Base-by-base conservation (phyloP, 345 rosid species). In the Lumnitzera racemosa region DNA sequence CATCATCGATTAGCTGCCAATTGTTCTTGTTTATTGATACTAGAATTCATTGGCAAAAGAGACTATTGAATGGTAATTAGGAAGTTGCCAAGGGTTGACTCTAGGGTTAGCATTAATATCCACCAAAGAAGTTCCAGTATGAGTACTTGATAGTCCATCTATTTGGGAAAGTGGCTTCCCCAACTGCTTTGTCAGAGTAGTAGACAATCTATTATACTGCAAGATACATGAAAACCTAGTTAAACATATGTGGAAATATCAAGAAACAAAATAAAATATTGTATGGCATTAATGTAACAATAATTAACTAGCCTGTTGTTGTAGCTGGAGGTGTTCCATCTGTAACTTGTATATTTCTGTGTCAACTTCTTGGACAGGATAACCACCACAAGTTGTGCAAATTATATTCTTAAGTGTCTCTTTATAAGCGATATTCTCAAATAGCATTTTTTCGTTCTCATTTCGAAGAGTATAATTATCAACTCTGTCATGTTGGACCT, bases 331-430 rank as follows among this genome's bases (percentile, higher is more conserved):
- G 57, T 90, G 82, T 65, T 88, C 87, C 20, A 62, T 17, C 49
- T 69, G 82, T 66, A 85, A 57, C 23, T 59, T 67, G n/a, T 76
- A 66, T 55, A 83, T 64, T 54, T 70, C 73, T 23, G 81, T 74
- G 53, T 72, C 79, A 49, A 80, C 85, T 49, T 57, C 74, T 0
- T 81, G 87, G 11, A 74, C 62, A 5, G 87, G 74, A 9, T 89
- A 85, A 29, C 94, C 94, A 1, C 88, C 91, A 55, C 98, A 91
- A 49, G 75, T 13, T 7, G 82, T 86, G 63, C 98, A 91, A 9
- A 70, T 64, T 51, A 78, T 80, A 25, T 74, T 82, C 54, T 67
- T 78, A 27, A 91, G 55, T 2, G 83, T 83, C 61, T 84, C 88
- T 24, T 55, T 58, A 36, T 85, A 72, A 1, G 85, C 77, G 0